Evolutionary conservation across 805 yeast genomes (phyloP), one percentile per base, ranked within the genome.

Genomic region (Candida easanensis): DNA sequence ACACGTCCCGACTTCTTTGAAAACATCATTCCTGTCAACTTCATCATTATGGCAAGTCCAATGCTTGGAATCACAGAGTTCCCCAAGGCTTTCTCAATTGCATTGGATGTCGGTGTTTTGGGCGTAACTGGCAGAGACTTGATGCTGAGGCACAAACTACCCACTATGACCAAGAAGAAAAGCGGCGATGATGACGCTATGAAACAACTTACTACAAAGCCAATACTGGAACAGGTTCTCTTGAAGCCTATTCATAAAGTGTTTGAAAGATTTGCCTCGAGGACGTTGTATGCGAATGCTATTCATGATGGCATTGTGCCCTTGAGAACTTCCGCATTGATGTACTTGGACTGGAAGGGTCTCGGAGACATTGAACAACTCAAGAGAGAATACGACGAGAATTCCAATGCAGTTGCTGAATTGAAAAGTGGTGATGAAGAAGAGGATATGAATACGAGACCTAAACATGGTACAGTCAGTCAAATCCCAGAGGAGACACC

Each of bases 251-350:
- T 91, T 0, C 81, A 83, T 48, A 65, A 64, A 27, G 70, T 84
- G 0, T 71, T 91, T 45, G 75, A 77, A 44, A 63, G 65, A 44
- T 91, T 93, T 64, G 60, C 71, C 33, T 68, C 84, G 46, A 71
- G 97, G 49, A 88, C 97, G 0, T 68, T 85, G 0, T 93, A 93
- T 62, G 97, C 98, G 0, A 93, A 93, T 64, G 82, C 86, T 0
- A 71, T 87, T 16, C 83, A 93, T 62, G 99, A 93, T 65, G 99
- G 99, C 2, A 89, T 93, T 41, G 99, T 93, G 2, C 98, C 99
- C 0, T 68, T 93, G 53, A 69, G 98, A 39, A 93, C 99, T 0
- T 81, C 96, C 0, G 88, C 97, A 0, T 66, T 91, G 41, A 63
- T 91, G 21, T 91, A 84, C 56, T 63, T 93, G 13, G 98, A 93